These are phyloP conservation scores for Podila epicladia DNA, from an alignment of 192 early-diverging fungal species.

Conservation along the genomic window DNA sequence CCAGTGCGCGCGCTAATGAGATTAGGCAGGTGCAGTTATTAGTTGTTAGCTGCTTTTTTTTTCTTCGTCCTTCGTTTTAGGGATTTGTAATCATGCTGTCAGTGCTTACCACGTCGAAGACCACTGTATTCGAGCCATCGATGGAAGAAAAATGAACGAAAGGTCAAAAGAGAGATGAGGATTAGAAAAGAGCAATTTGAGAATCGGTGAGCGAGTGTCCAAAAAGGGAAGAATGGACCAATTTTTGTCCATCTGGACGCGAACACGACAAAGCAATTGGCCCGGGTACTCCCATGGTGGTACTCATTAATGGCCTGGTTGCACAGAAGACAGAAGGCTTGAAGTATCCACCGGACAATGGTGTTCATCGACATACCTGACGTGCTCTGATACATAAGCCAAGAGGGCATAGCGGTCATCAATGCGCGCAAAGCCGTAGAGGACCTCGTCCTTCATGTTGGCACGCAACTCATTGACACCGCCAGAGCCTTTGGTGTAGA, in stretches of 20 bases:
- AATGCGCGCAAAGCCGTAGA: conserved; percentile 66
- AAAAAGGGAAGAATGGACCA: neutral
- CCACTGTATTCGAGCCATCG: conserved; percentile 11
- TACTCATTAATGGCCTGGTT: too few relatives aligned
- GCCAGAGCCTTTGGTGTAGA: conserved; percentile 61
- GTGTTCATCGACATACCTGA: conserved; percentile 52
- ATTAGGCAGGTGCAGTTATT: neutral
- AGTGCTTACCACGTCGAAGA: conserved; percentile 33
- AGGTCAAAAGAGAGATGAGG: neutral
- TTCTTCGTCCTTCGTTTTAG: neutral
- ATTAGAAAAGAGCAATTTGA: neutral
- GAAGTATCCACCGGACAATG: neutral
- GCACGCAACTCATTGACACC: conserved; percentile 64
- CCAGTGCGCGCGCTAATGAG: conserved; percentile 65
- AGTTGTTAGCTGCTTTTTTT: neutral
- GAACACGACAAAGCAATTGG: too few relatives aligned
- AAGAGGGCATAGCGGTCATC: conserved; percentile 65
- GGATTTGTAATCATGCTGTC: too few relatives aligned
- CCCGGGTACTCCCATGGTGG: too few relatives aligned
- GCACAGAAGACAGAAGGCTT: too few relatives aligned
- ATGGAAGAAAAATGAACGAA: neutral
- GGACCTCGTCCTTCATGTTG: conserved; percentile 63
- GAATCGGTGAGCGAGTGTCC: too few relatives aligned
- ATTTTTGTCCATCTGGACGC: neutral
- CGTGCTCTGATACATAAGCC: conserved; percentile 69